A percentile compares a stretch with the other conserved stretches of the same genome.
These are phyloP conservation scores for Geosmithia flava DNA, from an alignment of 2,329 filamentous ascomycete genomes.

Conservation along the genomic window DNA sequence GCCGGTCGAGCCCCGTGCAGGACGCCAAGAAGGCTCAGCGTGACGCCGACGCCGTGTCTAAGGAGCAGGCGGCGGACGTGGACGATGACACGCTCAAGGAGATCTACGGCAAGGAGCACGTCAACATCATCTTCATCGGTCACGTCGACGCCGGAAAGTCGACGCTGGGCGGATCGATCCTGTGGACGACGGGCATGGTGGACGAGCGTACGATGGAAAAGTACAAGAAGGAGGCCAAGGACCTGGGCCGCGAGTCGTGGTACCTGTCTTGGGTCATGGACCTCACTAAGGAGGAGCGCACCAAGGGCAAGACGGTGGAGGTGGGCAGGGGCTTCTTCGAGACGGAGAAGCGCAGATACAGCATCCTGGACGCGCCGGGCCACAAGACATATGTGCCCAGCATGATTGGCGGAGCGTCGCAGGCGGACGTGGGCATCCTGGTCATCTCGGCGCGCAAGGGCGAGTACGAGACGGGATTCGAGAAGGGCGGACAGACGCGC, in stretches of 20 bases:
- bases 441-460: constrained; percentile 96
- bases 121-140: constrained; percentile 96
- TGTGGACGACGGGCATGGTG: constrained; percentile 97
- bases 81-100: constrained; percentile 69
- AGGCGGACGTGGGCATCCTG: constrained; percentile 87
- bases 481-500: constrained; percentile 88
- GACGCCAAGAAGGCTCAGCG: constrained; percentile 36
- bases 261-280: constrained; percentile 98
- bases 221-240: constrained; percentile 94
- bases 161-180: constrained; percentile 83
- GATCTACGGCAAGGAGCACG: constrained; percentile 84
- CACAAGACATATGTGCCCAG: constrained; percentile 97
- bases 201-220: constrained; percentile 97
- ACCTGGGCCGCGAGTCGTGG: constrained; percentile 93
- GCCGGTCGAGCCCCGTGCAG: constrained; percentile 65
- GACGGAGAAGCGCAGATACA: constrained; percentile 91
- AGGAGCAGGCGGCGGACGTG: constrained; percentile 68
- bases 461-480: constrained; percentile 97
- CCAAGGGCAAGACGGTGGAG: constrained; percentile 97
- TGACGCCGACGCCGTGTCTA: constrained; percentile 71
- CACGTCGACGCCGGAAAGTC: constrained; percentile 99
- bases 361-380: constrained; percentile 89
- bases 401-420: constrained; percentile 94
- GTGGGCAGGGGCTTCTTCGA: constrained; percentile 94
- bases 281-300: constrained; percentile 88